Conservation (phyloP, 2,329 filamentous ascomycete genomes). For the Hypoxylon sp. region DNA sequence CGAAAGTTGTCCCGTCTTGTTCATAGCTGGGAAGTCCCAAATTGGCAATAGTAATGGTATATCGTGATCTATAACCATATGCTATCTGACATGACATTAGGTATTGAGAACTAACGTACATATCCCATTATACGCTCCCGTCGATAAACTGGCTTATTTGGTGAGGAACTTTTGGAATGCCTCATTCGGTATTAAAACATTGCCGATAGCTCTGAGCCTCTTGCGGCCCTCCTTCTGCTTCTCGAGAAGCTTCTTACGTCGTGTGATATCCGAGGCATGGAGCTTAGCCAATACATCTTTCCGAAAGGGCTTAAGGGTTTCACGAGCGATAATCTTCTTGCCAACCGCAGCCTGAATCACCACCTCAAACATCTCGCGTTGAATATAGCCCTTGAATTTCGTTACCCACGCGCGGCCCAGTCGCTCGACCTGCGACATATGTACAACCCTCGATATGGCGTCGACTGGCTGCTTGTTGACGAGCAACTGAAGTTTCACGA, state of each 20-base stretch:
- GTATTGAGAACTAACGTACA: no score
- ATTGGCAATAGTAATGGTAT: no score
- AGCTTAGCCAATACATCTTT: slow-evolving; percentile 96
- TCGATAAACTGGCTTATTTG: slow-evolving; percentile 65
- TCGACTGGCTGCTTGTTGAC: slow-evolving; percentile 96
- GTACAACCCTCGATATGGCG: slow-evolving; percentile 91
- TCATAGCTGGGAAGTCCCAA: no score
- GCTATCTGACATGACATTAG: no score
- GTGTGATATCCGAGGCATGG: slow-evolving; percentile 87
- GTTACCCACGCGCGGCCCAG: slow-evolving; percentile 89
- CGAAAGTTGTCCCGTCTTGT: no score
- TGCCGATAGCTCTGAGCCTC: slow-evolving; percentile 84
- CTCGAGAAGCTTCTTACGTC: slow-evolving; percentile 88
- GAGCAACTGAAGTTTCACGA: slow-evolving; percentile 90
- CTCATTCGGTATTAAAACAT: slow-evolving; percentile 95
- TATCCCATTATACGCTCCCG: background rate
- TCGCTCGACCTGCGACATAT: slow-evolving; percentile 82
- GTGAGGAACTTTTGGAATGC: slow-evolving; percentile 95
- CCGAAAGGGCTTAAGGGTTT: slow-evolving; percentile 95
- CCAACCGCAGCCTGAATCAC: slow-evolving; percentile 93
- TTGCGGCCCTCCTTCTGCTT: slow-evolving; percentile 97
- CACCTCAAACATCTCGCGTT: slow-evolving; percentile 97
- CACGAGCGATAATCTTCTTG: slow-evolving; percentile 84
- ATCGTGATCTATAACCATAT: no score
- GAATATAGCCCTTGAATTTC: slow-evolving; percentile 97